These are phyloP conservation scores for Eimeria acervulina DNA, from an alignment of 169 alveolate species.

Conservation along the genomic window DNA sequence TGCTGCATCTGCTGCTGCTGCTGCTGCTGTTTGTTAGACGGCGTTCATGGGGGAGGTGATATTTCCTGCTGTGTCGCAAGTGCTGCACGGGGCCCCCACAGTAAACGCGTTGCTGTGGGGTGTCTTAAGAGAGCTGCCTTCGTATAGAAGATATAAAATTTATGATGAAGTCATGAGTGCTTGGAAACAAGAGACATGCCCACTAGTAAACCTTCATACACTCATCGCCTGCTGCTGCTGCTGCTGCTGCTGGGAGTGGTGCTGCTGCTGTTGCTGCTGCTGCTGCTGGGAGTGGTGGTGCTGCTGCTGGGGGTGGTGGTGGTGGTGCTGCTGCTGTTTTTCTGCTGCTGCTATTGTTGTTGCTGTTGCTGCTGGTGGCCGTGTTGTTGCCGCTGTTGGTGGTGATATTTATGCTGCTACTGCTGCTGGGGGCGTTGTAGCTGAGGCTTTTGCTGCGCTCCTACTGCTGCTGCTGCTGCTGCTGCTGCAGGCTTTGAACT, in stretches of 20 bases:
- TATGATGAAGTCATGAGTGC: constrained; percentile 48
- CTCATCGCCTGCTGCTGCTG: background rate
- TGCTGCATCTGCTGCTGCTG: no score
- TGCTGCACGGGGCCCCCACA: constrained; percentile 56
- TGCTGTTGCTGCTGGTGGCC: background rate
- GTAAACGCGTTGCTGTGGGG: constrained; percentile 54
- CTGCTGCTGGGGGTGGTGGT: no score
- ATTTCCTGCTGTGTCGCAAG: constrained; percentile 70
- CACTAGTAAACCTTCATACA: constrained; percentile 3
- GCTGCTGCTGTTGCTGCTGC: no score
- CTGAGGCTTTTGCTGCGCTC: no score
- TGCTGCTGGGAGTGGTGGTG: no score
- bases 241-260: no score
- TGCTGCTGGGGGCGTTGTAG: background rate
- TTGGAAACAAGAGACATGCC: constrained; percentile 27
- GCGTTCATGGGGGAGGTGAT: constrained; percentile 42
- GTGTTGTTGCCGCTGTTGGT: background rate
- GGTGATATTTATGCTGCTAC: background rate
- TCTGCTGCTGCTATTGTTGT: background rate
- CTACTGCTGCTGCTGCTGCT: constrained; percentile 23
- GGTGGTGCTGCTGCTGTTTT: no score
- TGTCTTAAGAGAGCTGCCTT: constrained; percentile 32
- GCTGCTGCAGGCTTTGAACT: constrained; percentile 64
- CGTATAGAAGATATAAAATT: constrained; percentile 55
- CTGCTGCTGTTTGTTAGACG: constrained; percentile 36